phyloP scores from a whole-genome alignment of 2,329 filamentous ascomycete species.

The Cytospora mali region DNA sequence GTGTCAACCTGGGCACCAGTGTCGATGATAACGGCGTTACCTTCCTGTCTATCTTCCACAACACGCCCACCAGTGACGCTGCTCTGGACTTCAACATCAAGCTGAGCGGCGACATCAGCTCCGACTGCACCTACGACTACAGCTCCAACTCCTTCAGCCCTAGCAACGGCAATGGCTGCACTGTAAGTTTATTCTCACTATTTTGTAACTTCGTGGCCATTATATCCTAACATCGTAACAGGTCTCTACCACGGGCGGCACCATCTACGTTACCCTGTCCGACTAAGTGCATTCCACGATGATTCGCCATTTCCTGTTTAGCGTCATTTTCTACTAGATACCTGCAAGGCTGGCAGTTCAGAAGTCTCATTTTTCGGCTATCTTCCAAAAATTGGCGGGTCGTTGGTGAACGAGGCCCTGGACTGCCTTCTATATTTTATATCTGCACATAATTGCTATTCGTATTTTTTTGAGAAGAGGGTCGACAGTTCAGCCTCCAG shows the following conservation, averaged over 20 bases:
- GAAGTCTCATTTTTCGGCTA: constrained; percentile 11
- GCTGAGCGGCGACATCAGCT: constrained; percentile 66
- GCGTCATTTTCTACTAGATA: constrained; percentile 28
- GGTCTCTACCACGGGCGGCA: constrained; percentile 24
- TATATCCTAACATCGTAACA: constrained; percentile 1
- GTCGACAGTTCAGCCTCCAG: constrained; percentile 3
- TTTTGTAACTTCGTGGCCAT: neutral
- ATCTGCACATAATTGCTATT: constrained; percentile 30
- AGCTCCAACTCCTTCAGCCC: constrained; percentile 25
- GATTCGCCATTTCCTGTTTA: constrained; percentile 21
- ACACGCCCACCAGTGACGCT: constrained; percentile 72
- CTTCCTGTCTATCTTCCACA: constrained; percentile 84
- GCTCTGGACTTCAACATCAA: constrained; percentile 78
- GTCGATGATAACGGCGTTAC: constrained; percentile 64
- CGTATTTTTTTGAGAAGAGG: constrained; percentile 25
- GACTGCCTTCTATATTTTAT: constrained; percentile 19
- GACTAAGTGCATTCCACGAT: constrained; percentile 21
- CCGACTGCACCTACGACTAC: constrained; percentile 63
- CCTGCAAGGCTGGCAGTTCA: constrained; percentile 16
- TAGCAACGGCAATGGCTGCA: constrained; percentile 65
- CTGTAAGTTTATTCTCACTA: constrained; percentile 60
- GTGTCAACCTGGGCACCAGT: constrained; percentile 82
- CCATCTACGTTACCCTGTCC: constrained; percentile 24
- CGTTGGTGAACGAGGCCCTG: constrained; percentile 13
- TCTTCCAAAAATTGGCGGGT: neutral